Conservation (phyloP, 1,284 basidiomycete species). For the Ustilago xerochloae region DNA sequence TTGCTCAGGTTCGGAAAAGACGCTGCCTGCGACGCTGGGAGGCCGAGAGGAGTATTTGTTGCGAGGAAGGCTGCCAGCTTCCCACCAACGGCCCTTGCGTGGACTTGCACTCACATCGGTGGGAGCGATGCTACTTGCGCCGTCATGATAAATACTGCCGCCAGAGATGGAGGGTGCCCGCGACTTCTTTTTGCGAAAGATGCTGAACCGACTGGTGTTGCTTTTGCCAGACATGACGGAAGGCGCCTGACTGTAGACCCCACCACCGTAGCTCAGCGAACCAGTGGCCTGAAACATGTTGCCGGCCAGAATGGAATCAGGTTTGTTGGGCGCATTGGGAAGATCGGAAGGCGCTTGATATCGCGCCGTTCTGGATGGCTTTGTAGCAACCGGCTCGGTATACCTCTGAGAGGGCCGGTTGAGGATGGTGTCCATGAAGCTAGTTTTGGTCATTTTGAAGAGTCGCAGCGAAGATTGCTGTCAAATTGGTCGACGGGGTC, state of each 20-base stretch:
- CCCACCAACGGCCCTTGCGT: constrained; percentile 57
- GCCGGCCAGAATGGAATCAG: constrained; percentile 53
- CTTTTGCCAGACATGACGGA: constrained; percentile 50
- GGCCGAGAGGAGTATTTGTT: constrained; percentile 39
- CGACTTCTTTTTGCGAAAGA: constrained; percentile 39
- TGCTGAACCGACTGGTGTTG: constrained; percentile 52
- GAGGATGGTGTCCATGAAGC: constrained; percentile 64
- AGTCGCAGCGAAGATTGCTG: not conserved
- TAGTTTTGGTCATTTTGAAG: constrained; percentile 56
- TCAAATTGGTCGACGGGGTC: not conserved
- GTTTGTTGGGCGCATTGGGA: constrained; percentile 54
- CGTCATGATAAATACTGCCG: constrained; percentile 46
- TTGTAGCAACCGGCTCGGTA: constrained; percentile 35
- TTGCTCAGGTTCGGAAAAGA: constrained; percentile 57
- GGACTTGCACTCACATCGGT: constrained; percentile 23
- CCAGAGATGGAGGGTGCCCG: constrained; percentile 40
- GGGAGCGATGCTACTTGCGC: constrained; percentile 43
- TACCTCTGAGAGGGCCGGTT: constrained; percentile 66
- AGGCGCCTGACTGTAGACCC: constrained; percentile 28
- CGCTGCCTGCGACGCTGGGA: constrained; percentile 55
- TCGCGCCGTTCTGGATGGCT: constrained; percentile 15
- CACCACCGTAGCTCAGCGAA: constrained; percentile 15
- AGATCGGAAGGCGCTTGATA: constrained; percentile 48
- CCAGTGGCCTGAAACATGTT: constrained; percentile 51
- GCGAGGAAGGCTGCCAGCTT: constrained; percentile 36